Conservation (phyloP, 2,329 filamentous ascomycete genomes). For the Epichloe aotearoae region DNA sequence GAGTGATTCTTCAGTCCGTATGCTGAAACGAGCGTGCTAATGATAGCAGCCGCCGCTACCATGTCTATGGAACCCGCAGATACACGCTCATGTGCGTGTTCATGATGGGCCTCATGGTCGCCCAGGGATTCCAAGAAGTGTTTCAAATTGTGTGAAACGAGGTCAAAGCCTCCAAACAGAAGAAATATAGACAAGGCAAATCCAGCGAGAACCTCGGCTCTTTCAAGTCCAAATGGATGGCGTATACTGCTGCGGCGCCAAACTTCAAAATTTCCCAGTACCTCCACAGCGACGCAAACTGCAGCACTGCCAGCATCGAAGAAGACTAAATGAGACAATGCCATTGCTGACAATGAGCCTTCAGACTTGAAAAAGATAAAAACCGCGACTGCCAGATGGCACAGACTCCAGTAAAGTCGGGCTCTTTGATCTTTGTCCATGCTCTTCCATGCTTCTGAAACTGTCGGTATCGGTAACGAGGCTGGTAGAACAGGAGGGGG, state of each 20-base stretch:
- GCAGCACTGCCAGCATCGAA: conserved; percentile 90
- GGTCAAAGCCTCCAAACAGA: conserved; percentile 92
- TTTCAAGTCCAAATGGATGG: conserved; percentile 85
- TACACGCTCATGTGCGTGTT: conserved; percentile 51
- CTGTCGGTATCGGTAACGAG: conserved; percentile 81
- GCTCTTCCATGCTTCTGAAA: conserved; percentile 74
- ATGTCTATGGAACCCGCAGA: conserved; percentile 67
- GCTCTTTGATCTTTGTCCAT: conserved; percentile 81
- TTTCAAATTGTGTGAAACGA: conserved; percentile 86
- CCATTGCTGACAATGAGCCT: conserved; percentile 80
- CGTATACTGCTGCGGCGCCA: conserved; percentile 89
- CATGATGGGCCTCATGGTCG: conserved; percentile 58
- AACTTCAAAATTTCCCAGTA: conserved; percentile 92
- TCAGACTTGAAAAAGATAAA: conserved; percentile 78
- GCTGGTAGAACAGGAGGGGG: conserved; percentile 82
- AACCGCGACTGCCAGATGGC: conserved; percentile 70
- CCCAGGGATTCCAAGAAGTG: conserved; percentile 63
- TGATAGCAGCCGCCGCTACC: conserved; percentile 68
- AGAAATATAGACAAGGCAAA: conserved; percentile 94
- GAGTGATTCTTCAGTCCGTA: conserved; percentile 82
- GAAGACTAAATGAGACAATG: conserved; percentile 82
- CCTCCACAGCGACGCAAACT: conserved; percentile 83
- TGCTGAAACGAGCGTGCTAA: conserved; percentile 73
- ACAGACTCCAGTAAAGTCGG: conserved; percentile 77
- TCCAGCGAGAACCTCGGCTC: conserved; percentile 84